Percentiles rank a stretch among this genome's conserved stretches.
These are phyloP conservation scores for Musa troglodytarum DNA, from an alignment of 176 grass and related monocot genomes.

Conservation along the genomic window DNA sequence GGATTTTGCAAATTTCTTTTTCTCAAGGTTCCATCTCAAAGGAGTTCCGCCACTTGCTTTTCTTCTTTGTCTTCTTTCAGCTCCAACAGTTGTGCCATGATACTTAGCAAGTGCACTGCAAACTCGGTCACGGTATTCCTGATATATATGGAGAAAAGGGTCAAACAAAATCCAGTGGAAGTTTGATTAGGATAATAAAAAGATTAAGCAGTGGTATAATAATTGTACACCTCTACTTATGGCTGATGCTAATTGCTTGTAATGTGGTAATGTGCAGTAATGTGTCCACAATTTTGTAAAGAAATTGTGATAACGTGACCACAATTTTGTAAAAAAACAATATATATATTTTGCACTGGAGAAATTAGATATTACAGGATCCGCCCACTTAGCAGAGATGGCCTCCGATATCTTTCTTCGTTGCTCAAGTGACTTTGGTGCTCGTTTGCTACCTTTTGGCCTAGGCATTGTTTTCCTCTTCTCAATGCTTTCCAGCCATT, in stretches of 20 bases:
- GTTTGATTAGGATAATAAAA: not conserved
- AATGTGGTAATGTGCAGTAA: too few species aligned
- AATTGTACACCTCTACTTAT: too few species aligned
- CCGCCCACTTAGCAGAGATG: conserved; percentile 78
- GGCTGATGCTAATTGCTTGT: too few species aligned
- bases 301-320: too few species aligned
- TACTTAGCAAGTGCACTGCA: conserved; percentile 63
- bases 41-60: conserved; percentile 29
- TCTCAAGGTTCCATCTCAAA: conserved; percentile 15
- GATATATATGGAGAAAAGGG: not conserved
- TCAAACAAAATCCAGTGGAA: too few species aligned
- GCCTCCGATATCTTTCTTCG: conserved; percentile 83
- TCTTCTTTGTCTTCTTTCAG: conserved; percentile 36
- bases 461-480: conserved; percentile 46
- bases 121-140: conserved; percentile 87
- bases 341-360: not conserved
- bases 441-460: conserved; percentile 45
- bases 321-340: not conserved
- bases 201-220: not conserved
- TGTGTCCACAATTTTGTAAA: too few species aligned
- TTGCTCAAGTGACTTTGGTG: conserved; percentile 72
- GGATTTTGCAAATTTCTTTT: conserved; percentile 33
- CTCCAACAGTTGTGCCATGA: conserved; percentile 36
- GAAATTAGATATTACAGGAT: conserved; percentile 39
- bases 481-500: conserved; percentile 47